Percentiles rank a stretch among this genome's conserved stretches.
These are phyloP conservation scores for Rhodotorula kratochvilovae DNA, from an alignment of 768 basidiomycete species.

Conservation along the genomic window DNA sequence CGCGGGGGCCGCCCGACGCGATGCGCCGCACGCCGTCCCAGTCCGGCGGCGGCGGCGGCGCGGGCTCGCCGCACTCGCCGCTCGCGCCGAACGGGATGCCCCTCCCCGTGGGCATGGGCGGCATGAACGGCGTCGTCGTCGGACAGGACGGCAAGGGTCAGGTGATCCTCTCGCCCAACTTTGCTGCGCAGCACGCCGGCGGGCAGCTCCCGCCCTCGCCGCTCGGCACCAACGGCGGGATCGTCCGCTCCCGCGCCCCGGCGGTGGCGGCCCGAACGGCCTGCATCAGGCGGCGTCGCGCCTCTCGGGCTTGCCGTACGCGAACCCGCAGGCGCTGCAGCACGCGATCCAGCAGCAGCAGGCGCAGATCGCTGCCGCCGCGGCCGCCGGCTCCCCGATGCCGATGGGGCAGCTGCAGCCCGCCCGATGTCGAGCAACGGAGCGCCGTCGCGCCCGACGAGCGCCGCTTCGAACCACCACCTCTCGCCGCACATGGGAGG, in stretches of 20 bases:
- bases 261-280: conserved; percentile 30
- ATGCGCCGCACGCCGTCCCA: conserved; percentile 22
- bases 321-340: conserved; percentile 23
- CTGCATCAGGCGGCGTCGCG: conserved; percentile 29
- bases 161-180: background rate
- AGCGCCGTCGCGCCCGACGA: conserved; percentile 14
- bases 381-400: conserved; percentile 1
- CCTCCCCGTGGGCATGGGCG: background rate
- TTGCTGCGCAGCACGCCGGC: background rate
- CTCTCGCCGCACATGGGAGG: conserved; percentile 8
- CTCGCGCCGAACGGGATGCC: conserved; percentile 12
- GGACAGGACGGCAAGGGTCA: background rate
- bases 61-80: conserved; percentile 2
- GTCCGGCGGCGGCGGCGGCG: conserved; percentile 12
- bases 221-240: conserved; percentile 18
- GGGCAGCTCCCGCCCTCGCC: background rate
- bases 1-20: conserved; percentile 5
- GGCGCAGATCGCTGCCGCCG: conserved; percentile 7
- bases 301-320: conserved; percentile 29
- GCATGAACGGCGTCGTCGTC: background rate
- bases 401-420: conserved; percentile 6
- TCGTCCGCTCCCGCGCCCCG: conserved; percentile 16
- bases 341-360: conserved; percentile 21
- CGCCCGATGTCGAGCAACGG: conserved; percentile 11
- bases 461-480: conserved; percentile 4